These are phyloP conservation scores for Monilinia laxa DNA, from an alignment of 2,329 filamentous ascomycete genomes.

Conservation along the genomic window DNA sequence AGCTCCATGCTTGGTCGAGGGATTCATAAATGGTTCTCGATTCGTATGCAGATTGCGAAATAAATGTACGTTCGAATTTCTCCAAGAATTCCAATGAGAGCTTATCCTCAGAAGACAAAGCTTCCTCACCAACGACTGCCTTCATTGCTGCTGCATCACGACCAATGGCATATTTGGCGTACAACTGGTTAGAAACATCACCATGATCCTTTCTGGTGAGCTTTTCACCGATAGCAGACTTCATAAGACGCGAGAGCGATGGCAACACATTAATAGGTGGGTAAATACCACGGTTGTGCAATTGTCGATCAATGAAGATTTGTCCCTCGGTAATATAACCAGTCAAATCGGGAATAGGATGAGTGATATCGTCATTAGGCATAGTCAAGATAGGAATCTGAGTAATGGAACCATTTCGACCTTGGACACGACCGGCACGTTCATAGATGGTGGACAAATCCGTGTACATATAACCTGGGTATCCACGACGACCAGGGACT, in stretches of 20 bases:
- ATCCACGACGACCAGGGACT: conserved; percentile 98
- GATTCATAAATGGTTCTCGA: conserved; percentile 89
- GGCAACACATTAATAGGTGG: conserved; percentile 98
- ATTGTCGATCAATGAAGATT: conserved; percentile 92
- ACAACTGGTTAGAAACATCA: conserved; percentile 98
- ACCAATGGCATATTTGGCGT: conserved; percentile 99
- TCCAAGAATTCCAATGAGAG: conserved; percentile 96
- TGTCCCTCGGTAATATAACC: conserved; percentile 99
- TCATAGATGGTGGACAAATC: conserved; percentile 99
- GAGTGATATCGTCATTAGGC: conserved; percentile 99
- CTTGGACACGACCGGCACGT: conserved; percentile 94
- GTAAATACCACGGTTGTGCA: conserved; percentile 96
- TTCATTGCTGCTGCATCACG: conserved; percentile 99
- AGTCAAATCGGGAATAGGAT: conserved; percentile 97
- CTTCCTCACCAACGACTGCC: conserved; percentile 97
- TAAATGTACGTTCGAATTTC: conserved; percentile 96
- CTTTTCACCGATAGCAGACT: conserved; percentile 96
- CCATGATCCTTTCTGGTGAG: conserved; percentile 96
- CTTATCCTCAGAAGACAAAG: conserved; percentile 93
- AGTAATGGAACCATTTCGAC: conserved; percentile 96
- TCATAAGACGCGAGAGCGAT: conserved; percentile 98
- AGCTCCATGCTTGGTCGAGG: conserved; percentile 91
- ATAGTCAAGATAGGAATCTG: conserved; percentile 99
- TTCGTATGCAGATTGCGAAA: conserved; percentile 89
- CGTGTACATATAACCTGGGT: conserved; percentile 99